Evolutionary conservation across 2,329 filamentous ascomycete species (phyloP), one percentile per base, ranked within the genome.

Genomic region (Westerdykella ornata): DNA sequence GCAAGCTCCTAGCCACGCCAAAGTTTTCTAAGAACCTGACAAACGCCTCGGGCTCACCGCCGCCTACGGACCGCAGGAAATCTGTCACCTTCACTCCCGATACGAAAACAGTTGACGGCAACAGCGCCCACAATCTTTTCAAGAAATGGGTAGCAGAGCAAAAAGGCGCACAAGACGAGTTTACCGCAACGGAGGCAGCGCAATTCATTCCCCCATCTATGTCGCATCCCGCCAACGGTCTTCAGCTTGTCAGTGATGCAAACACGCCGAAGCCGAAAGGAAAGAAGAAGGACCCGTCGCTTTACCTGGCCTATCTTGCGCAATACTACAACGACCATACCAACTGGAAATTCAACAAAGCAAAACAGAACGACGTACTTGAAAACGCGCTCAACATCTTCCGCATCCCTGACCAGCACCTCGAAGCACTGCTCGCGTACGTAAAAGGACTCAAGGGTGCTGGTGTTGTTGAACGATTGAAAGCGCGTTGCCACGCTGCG

Each of bases 321-420:
- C 80, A 82, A 60, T 95, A 88, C 75, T 75, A 85, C 66, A 76
- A 75, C 41, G 76, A 81, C 46, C 81, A 81, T 43, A 71, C 75
- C 8, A 73, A 73, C 53, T 97, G 90, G 90, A 96, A 95, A 66
- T 97, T 96, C 72, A 94, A 94, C 72, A 96, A 96, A 70, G 89
- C 88, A 54, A 81, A 88, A 60, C 89, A 96, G 66, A 86, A 82
- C 40, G 80, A 86, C 53, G 73, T 96, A 11, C 78, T 96, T 60
- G 90, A 92, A 65, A 81, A 94, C 70, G 69, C 85, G 35, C 86
- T 94, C 61, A 81, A 85, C 52, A 69, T 80, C 49, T 77, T 81
- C 53, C 76, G 78, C 33, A 77, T 96, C 33, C 86, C 88, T 0
- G 69, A 81, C 13, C 70, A 76, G 44, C 78, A 90, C 66, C 81